Base-by-base conservation (phyloP, 2,329 filamentous ascomycete species). In the Ustulina deusta region DNA sequence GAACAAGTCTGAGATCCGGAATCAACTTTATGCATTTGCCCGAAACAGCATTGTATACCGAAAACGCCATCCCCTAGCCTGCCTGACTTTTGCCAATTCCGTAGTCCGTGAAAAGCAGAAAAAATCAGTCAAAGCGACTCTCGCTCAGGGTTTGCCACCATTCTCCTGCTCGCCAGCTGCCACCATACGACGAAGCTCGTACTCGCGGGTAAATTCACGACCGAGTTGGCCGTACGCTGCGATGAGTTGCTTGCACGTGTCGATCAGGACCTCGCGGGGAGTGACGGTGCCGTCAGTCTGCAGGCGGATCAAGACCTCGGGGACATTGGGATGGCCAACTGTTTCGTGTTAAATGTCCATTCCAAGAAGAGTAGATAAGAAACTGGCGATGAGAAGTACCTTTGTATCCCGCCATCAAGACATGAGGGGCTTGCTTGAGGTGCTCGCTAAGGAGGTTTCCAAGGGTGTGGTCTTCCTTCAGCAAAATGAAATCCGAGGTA, bases 381-480 rank as follows among this genome's bases (percentile, higher is more conserved):
- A 1, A 4, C 25, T 17, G 6, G 32, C 10, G 13, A 27, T 9
- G 42, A 27, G 7, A 49, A 87, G 70, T 80, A 91, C 92, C 89
- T 81, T 97, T 97, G 86, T 99, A 99, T 13, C 92, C 96, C 67
- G 94, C 90, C 86, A 98, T 97, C 74, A 91, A 84, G 74, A 99
- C 92, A 78, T 97, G 91, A 20, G 89, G 87, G 75, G 93, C 91
- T 79, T 92, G 90, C 82, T 96, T 90, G 65, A 99, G 91, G 75
- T 95, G 93, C 76, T 93, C 90, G 55, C 91, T 88, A 64, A 99
- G 87, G 63, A 99, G 86, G 80, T 99, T 97, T 74, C 91, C 96
- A 29, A 99, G 88, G 0, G 95, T 97, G 82, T 97, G 95, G 75
- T 99, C 96, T 80, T 99, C 96, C 81, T 97, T 98, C 82, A 93